Evolutionary conservation across 805 yeast genomes (phyloP).

Genomic region (Candida caryicola): DNA sequence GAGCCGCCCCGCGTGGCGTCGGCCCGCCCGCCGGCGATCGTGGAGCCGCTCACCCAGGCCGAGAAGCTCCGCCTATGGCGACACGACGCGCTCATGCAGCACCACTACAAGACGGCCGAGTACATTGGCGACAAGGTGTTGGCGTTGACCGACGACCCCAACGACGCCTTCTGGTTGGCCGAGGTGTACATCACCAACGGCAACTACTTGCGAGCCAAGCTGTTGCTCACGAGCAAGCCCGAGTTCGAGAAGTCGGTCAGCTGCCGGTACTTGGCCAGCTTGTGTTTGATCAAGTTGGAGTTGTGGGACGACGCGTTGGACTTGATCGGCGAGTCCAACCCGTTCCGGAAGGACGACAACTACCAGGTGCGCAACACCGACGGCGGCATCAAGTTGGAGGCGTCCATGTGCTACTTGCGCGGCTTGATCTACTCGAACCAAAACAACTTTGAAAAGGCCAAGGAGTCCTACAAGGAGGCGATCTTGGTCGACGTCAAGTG

Average conservation of each 20-base stretch:
- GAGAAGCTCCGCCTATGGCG: conserved; percentile 89
- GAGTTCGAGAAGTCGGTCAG: conserved; percentile 60
- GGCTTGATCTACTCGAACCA: conserved; percentile 82
- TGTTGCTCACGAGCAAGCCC: conserved; percentile 54
- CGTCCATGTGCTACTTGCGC: conserved; percentile 80
- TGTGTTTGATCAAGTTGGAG: conserved; percentile 68
- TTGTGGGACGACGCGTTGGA: conserved; percentile 88
- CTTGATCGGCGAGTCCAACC: conserved; percentile 77
- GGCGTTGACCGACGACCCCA: conserved; percentile 79
- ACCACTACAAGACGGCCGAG: conserved; percentile 85
- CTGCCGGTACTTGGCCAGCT: conserved; percentile 78
- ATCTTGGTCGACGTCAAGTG: conserved; percentile 85
- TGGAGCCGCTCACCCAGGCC: conserved; percentile 65
- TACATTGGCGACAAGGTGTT: conserved; percentile 89
- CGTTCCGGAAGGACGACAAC: conserved; percentile 50
- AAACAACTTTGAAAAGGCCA: conserved; percentile 81
- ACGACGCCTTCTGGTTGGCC: conserved; percentile 95
- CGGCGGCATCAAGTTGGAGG: conserved; percentile 84
- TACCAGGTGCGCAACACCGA: conserved; percentile 52
- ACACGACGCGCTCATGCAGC: conserved; percentile 89
- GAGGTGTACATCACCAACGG: conserved; percentile 81
- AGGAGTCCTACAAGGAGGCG: conserved; percentile 84
- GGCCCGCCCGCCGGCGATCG: conserved; percentile 2
- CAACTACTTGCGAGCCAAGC: conserved; percentile 74
- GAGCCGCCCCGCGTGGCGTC: conserved; percentile 7